Evolutionary conservation across 2,329 filamentous ascomycete species (phyloP).

Genomic region (Penicillium vulpinum): DNA sequence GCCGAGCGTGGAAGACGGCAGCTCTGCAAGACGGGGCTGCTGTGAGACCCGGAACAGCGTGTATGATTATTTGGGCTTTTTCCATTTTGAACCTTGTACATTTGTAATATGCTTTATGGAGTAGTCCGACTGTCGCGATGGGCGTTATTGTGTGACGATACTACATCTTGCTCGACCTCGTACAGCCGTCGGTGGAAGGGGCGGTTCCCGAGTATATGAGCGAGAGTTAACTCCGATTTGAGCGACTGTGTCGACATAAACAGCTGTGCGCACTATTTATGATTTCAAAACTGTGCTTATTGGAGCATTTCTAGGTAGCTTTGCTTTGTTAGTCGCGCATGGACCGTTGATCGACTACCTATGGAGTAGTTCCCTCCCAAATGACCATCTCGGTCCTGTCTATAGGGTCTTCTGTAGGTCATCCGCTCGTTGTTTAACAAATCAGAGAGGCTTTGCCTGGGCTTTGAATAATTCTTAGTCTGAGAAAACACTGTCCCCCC

Average conservation of each 20-base stretch:
- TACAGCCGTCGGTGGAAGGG: constrained; percentile 16
- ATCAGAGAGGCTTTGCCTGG: neutral
- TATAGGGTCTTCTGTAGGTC: constrained; percentile 16
- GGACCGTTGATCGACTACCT: constrained; percentile 28
- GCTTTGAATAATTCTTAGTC: neutral
- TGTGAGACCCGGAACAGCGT: constrained; percentile 17
- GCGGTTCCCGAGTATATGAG: constrained; percentile 9
- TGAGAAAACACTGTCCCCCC: constrained; percentile 5
- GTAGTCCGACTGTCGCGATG: neutral
- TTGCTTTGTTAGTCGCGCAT: constrained; percentile 22
- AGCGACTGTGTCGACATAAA: neutral
- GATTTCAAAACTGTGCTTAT: neutral
- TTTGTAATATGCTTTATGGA: constrained; percentile 1
- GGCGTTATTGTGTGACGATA: constrained; percentile 15
- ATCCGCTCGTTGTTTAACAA: constrained; percentile 21
- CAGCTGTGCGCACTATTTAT: constrained; percentile 10
- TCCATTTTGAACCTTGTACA: constrained; percentile 11
- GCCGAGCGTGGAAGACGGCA: constrained; percentile 20
- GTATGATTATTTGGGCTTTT: constrained; percentile 8
- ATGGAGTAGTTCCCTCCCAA: constrained; percentile 26
- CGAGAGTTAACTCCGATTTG: constrained; percentile 1
- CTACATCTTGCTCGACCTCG: constrained; percentile 18
- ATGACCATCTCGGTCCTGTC: constrained; percentile 23
- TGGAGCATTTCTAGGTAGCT: neutral
- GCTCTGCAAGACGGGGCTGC: constrained; percentile 16